Conservation (phyloP, 106 monocot species). For the Phalaenopsis aphrodite region DNA sequence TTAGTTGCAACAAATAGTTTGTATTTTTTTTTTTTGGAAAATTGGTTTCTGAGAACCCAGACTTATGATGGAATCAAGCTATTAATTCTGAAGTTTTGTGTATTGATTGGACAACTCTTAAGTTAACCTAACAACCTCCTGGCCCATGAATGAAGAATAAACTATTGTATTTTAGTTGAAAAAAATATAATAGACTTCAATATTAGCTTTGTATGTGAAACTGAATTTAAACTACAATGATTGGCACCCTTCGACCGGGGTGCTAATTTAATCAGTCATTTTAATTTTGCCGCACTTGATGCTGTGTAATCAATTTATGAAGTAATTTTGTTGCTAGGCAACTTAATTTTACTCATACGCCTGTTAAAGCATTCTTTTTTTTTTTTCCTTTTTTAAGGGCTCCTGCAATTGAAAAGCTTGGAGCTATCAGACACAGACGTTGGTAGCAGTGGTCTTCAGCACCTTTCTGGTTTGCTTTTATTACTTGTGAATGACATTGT, state of each 20-base stretch:
- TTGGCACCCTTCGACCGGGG: neutral
- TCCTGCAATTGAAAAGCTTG: constrained; percentile 70
- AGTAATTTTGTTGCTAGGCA: neutral
- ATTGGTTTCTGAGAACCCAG: neutral
- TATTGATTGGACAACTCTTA: neutral
- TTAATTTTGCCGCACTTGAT: neutral
- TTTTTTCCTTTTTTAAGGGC: constrained; percentile 30
- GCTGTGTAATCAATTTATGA: neutral
- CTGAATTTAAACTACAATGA: neutral
- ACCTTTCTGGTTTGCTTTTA: constrained; percentile 73
- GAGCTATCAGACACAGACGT: constrained; percentile 90
- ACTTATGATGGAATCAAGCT: neutral
- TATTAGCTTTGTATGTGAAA: neutral
- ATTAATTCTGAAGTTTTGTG: neutral
- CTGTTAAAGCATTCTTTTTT: neutral
- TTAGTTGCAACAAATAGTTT: too few relatives aligned
- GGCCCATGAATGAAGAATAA: neutral
- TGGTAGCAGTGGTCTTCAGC: constrained; percentile 69
- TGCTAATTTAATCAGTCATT: neutral
- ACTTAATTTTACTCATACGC: neutral
- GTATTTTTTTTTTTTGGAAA: neutral
- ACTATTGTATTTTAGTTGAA: neutral
- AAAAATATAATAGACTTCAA: neutral
- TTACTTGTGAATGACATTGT: neutral
- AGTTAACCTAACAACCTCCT: neutral